phyloP scores from a whole-genome alignment of 2,329 filamentous ascomycete species.

The Sporothrix brasiliensis region DNA sequence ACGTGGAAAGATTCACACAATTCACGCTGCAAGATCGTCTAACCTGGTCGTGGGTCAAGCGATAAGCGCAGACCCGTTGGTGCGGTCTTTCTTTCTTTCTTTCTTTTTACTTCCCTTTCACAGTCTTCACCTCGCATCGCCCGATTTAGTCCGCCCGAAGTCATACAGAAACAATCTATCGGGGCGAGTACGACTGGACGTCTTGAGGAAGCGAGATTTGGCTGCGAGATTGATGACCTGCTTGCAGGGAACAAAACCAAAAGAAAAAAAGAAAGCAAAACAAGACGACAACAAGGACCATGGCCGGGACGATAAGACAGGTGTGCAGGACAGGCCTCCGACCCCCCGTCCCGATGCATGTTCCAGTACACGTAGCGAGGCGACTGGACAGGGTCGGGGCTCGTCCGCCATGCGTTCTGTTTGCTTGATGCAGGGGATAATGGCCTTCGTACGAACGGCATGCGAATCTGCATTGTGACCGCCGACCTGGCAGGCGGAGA shows the following conservation, averaged over 20 bases:
- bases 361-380: conserved; percentile 29
- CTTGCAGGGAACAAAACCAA: not conserved
- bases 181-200: conserved; percentile 4
- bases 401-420: conserved; percentile 9
- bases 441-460: conserved; percentile 10
- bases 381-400: not conserved
- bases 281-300: not conserved
- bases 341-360: conserved; percentile 17
- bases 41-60: conserved; percentile 16
- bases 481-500: conserved; percentile 18
- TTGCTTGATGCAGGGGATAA: not conserved
- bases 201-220: conserved; percentile 3
- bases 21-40: conserved; percentile 24
- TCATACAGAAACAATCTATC: conserved; percentile 7
- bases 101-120: not conserved
- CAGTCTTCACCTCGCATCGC: not conserved
- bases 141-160: not conserved
- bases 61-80: not conserved
- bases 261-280: not conserved
- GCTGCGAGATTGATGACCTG: conserved; percentile 13
- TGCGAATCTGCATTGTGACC: conserved; percentile 21
- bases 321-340: not conserved
- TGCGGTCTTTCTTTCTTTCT: not conserved
- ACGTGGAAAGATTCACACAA: not conserved
- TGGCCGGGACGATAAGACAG: not conserved